Base-by-base conservation (phyloP, 2,329 filamentous ascomycete species). In the Pezicula rhizophila region DNA sequence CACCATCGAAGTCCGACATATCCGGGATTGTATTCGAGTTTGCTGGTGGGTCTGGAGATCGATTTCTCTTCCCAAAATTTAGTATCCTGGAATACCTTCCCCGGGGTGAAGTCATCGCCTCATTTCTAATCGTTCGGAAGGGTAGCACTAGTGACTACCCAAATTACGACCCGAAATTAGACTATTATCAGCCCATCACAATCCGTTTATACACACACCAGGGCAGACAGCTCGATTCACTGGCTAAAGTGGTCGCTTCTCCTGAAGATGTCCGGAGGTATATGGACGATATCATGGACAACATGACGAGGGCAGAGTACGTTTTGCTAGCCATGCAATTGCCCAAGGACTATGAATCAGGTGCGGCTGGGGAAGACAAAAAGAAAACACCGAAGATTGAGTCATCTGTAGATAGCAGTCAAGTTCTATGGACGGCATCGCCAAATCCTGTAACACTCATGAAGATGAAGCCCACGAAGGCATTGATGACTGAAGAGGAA, bases 1-100 rank as follows among this genome's bases (percentile, higher is more conserved):
- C 75, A 7, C 65, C 73, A 2, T 64, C 67, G 10, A 82, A 78
- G 56, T 77, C 77, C 23, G 83, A 84, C 48, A 76, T 84, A 39
- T 76, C 80, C 1, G 81, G 82, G n/a, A 72, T 87, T 12, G 78
- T 85, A 1, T 78, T 89, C 52, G 84, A 88, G 56, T 88, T 89
- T 63, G 64, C 71, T 5, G 77, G 78, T 42, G 82, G 82, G 31
- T 80, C 72, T 2, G 86, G 85, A 41, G 87, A 92, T 64, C 79
- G 87, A 23, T 91, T 87, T 62, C 69, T 89, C 42, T 91, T 93
- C 54, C 88, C 88, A 2, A 87, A 84, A 56, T 85, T 87, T 62
- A 87, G 84, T 65, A 84, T 92, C 31, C 65, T 92, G 44, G 87
- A 93, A 62, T 83, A 80, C 60, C 70, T 83, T 2, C 73, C 74